A percentile compares a stretch with the other conserved stretches of the same genome.
Evolutionary conservation across 495 filamentous ascomycete genomes (phyloP).

Genomic region (Tuber calosporum): DNA sequence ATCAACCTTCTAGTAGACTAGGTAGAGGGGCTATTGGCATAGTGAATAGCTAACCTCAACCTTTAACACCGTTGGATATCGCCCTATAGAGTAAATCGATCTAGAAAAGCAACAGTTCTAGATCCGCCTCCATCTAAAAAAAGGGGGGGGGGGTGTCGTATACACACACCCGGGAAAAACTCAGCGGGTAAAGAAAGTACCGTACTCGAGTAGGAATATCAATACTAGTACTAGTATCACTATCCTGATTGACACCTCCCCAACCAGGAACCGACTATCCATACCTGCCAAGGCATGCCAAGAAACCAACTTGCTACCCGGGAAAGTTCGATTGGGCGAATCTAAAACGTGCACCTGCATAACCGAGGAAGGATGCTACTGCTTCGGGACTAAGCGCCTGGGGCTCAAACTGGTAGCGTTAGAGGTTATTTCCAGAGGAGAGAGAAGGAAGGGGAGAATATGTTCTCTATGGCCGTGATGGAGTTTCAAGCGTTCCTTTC

Average conservation of each 20-base stretch:
- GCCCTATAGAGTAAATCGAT: not conserved
- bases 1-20: not conserved
- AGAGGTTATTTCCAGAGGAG: constrained; percentile 22
- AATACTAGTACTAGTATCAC: too few species aligned
- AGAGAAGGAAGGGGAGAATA: not conserved
- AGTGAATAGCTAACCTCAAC: not conserved
- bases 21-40: not conserved
- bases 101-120: not conserved
- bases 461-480: constrained; percentile 1
- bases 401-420: constrained; percentile 20
- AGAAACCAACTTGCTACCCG: not conserved
- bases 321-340: constrained; percentile 16
- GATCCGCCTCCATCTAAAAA: not conserved
- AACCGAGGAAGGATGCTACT: constrained; percentile 17
- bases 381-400: constrained; percentile 24
- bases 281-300: not conserved
- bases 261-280: not conserved
- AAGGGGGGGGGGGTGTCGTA: not conserved
- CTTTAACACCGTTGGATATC: not conserved
- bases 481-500: not conserved
- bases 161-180: not conserved
- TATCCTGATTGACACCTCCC: not conserved
- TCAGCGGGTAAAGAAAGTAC: too few species aligned
- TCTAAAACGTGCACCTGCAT: constrained; percentile 28
- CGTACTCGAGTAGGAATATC: too few species aligned